These are phyloP conservation scores for Podila epigama DNA, from an alignment of 192 early-diverging fungal species.

Conservation along the genomic window DNA sequence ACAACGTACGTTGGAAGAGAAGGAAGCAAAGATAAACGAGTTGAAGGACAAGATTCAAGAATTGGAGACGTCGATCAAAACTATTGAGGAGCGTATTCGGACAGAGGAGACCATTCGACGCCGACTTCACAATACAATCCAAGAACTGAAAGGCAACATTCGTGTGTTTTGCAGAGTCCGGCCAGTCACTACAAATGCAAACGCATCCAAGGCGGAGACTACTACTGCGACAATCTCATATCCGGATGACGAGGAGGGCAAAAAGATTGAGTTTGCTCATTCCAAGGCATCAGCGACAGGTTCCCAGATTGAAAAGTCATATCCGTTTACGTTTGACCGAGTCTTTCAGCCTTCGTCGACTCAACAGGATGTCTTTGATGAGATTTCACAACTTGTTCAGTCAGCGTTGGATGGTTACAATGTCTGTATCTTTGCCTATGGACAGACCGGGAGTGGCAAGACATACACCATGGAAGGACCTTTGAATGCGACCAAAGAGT, in stretches of 20 bases:
- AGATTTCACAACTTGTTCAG: slow-evolving; percentile 96
- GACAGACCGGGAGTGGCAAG: slow-evolving; percentile 96
- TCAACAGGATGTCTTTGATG: slow-evolving; percentile 88
- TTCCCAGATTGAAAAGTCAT: slow-evolving; percentile 56
- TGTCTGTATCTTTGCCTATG: slow-evolving; percentile 98
- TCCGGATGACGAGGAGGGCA: slow-evolving; percentile 24
- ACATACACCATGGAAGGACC: slow-evolving; percentile 85
- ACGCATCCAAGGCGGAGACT: slow-evolving; percentile 2
- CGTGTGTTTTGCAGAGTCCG: slow-evolving; percentile 96
- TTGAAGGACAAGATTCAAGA: slow-evolving; percentile 12
- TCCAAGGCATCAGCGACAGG: slow-evolving; percentile 37
- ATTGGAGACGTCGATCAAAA: slow-evolving; percentile 1
- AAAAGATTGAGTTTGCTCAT: slow-evolving; percentile 79
- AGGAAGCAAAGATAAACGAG: slow-evolving; percentile 55
- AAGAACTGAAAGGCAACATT: slow-evolving; percentile 97
- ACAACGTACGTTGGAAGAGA: slow-evolving; percentile 31
- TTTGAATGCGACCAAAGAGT: slow-evolving; percentile 38
- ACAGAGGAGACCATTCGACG: slow-evolving; percentile 79
- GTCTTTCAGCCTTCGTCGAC: slow-evolving; percentile 75
- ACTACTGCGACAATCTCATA: slow-evolving; percentile 25
- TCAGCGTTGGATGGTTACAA: slow-evolving; percentile 96
- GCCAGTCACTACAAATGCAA: slow-evolving; percentile 62
- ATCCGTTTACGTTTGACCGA: slow-evolving; percentile 86
- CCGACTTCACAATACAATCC: slow-evolving; percentile 88
- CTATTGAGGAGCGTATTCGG: slow-evolving; percentile 31